phyloP scores from a whole-genome alignment of 305 asterid species.

The Fraxinus angustifolia region DNA sequence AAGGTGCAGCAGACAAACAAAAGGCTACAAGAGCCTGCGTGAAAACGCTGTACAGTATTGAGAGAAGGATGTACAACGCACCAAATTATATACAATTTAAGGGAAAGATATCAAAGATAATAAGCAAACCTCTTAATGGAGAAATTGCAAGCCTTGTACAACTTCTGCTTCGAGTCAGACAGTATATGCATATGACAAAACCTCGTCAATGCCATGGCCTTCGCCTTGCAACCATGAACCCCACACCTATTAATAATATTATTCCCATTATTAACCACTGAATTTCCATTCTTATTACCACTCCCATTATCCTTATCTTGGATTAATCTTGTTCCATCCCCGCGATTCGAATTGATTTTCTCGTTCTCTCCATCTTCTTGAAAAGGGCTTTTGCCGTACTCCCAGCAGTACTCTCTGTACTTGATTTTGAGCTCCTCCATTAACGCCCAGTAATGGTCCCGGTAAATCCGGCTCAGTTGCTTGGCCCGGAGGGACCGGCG shows the following conservation, averaged over 20 bases:
- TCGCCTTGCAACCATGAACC: conserved; percentile 50
- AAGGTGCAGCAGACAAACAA: not conserved
- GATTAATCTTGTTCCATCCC: conserved; percentile 7
- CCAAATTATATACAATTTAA: not conserved
- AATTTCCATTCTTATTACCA: conserved; percentile 4
- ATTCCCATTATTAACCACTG: conserved; percentile 7
- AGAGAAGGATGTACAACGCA: not conserved
- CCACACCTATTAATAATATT: conserved; percentile 28
- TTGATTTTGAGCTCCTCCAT: conserved; percentile 50
- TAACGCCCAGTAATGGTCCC: conserved; percentile 49
- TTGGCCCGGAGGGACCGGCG: conserved; percentile 42
- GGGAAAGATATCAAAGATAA: not conserved
- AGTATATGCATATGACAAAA: conserved; percentile 60
- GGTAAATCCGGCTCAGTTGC: conserved; percentile 38
- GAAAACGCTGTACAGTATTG: not conserved
- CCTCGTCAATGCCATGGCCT: conserved; percentile 53
- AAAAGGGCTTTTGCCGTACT: conserved; percentile 51
- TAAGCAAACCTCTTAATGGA: conserved; percentile 41
- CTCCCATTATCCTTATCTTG: conserved; percentile 13
- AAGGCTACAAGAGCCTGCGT: not conserved
- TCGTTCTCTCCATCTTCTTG: conserved; percentile 33
- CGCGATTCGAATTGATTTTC: conserved; percentile 1
- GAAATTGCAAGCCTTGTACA: conserved; percentile 53
- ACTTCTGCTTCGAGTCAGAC: conserved; percentile 47
- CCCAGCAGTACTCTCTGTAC: conserved; percentile 52